phyloP scores from a whole-genome alignment of 1,284 basidiomycete species.

The Thecaphora frezii region DNA sequence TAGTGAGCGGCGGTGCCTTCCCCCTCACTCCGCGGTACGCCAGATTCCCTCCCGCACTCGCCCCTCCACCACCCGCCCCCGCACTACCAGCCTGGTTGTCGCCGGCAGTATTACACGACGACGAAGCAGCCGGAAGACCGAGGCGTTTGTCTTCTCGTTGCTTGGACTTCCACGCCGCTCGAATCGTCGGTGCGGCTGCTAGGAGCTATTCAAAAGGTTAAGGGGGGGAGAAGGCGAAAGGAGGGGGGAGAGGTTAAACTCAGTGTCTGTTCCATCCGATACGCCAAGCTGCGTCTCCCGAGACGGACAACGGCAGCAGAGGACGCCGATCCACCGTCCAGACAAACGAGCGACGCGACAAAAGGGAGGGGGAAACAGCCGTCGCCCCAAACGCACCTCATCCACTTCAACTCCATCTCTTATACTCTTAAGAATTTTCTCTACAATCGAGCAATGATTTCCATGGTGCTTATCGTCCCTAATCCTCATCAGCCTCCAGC shows the following conservation, averaged over 20 bases:
- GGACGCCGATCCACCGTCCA: neutral
- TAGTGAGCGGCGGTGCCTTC: no score
- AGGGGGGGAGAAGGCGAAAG: neutral
- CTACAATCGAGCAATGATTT: slow-evolving; percentile 52
- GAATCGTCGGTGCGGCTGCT: slow-evolving; percentile 36
- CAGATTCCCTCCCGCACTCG: no score
- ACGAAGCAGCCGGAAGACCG: slow-evolving; percentile 15
- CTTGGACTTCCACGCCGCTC: slow-evolving; percentile 46
- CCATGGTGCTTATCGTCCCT: slow-evolving; percentile 55
- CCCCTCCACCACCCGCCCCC: no score
- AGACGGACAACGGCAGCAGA: no score
- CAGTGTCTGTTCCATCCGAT: no score
- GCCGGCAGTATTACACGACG: slow-evolving; percentile 4
- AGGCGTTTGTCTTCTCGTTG: no score
- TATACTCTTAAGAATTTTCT: slow-evolving; percentile 50
- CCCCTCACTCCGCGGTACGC: no score
- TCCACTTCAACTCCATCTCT: slow-evolving; percentile 52
- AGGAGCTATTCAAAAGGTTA: slow-evolving; percentile 20
- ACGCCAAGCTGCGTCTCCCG: no score
- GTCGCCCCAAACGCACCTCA: slow-evolving; percentile 13
- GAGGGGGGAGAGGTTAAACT: neutral
- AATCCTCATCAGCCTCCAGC: slow-evolving; percentile 55
- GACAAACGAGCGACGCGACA: neutral
- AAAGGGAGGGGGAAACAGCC: neutral
- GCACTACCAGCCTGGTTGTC: neutral